Base-by-base conservation (phyloP, 1,284 basidiomycete species). In the Apiotrichum sp. region DNA sequence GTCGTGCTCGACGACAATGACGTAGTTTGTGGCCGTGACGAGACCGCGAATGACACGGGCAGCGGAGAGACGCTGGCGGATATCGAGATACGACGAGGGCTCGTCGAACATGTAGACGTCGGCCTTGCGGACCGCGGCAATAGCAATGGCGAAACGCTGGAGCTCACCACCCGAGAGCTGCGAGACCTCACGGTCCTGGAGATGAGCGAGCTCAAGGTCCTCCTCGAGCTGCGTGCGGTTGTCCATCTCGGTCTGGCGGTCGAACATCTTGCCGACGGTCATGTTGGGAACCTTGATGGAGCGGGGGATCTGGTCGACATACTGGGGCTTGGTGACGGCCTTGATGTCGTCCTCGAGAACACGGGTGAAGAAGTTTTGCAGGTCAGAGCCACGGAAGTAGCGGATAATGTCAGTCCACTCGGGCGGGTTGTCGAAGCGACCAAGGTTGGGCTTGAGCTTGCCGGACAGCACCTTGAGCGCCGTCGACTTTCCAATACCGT, bases 341-440 rank as follows among this genome's bases (percentile, higher is more conserved):
- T 96, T 96, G 69, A 97, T 80, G 71, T 98, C 93, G 75, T 98
- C 93, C 77, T 97, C 93, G 31, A 98, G 82, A n/a, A 97, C 89
- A 77, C 96, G 96, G 51, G 93, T 97, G 77, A 97, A 97, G 80
- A 97, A 97, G 75, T 97, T 98, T 74, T 97, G 93, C 35, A 97
- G 82, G 76, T 97, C 93, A 3, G 92, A 96, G 42, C 93, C 93
- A 65, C 93, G 86, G 83, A 96, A 97, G 74, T 98, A 88, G 77
- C 93, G 93, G 53, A 98, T 79, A 65, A 98, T 96, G 71, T 97
- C 93, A 75, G 91, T 86, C 93, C 93, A 98, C 72, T 97, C 93
- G 39, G 93, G 93, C 31, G 93, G 93, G 71, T 95, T 88, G 53
- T 75, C 72, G 58, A 68, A 75, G 56, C 65, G 54, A 48, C 75